Base-by-base conservation (phyloP, 1,284 basidiomycete genomes). In the Sutorius eximius region DNA sequence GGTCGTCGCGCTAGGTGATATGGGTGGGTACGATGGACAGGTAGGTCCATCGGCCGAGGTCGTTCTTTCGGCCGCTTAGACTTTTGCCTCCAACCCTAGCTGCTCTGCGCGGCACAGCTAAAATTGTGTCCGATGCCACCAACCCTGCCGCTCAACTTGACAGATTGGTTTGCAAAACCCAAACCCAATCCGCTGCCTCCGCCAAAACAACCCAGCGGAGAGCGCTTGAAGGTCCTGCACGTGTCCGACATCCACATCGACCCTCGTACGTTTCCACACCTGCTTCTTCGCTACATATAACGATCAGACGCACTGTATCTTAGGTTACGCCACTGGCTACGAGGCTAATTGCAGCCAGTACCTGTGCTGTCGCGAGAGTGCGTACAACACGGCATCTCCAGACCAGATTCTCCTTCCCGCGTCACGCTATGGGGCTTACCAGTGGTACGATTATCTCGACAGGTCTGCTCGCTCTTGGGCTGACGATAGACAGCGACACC, bases 171-270 rank as follows among this genome's bases (percentile, higher is more conserved):
- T 63, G 72, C 75, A 33, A 84, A 79, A 61, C 85, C 85, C 3
- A 90, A 89, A 62, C 88, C 88, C 0, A 74, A 79, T 45, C 84
- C 86, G 20, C 73, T 85, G 1, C 83, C 81, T 29, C 64, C 75
- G 9, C 74, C 76, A 1, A 83, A 78, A 63, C 73, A 76, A 62
- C 77, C 79, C 3, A 86, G 82, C 52, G 86, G 86, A 3, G 73
- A 85, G 61, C 77, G 82, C 45, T 71, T 91, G 43, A 89, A 87
- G 60, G 83, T 91, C 9, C 70, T 91, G 33, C 89, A 92, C 61
- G 61, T 91, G 11, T 88, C 86, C 0, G 90, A 91, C 64, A 76
- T 88, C 56, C 91, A 93, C 71, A 70, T 93, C 45, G 90, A 92
- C 63, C 84, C 89, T 27, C 76, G 80, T 85, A 62, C 47, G 79